Evolutionary conservation across 2,329 filamentous ascomycete genomes (phyloP).

Genomic region (Epichloe coenophiala): DNA sequence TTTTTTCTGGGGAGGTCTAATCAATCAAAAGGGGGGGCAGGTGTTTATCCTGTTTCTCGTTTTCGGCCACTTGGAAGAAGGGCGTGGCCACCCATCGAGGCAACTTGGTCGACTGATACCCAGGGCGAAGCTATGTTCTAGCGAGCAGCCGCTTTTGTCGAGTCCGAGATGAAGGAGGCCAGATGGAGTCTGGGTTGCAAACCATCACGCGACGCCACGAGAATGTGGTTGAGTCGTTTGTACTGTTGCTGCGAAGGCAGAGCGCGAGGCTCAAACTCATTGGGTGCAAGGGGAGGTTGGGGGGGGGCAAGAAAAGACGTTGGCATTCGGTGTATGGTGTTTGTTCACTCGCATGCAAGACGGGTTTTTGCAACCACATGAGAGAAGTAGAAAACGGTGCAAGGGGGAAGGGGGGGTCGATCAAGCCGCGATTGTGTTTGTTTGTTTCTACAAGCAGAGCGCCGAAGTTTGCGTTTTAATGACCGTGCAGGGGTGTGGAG

Average conservation of each 20-base stretch:
- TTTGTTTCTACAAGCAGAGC: not conserved
- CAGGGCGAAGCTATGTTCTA: slow-evolving; percentile 1
- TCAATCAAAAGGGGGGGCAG: slow-evolving; percentile 7
- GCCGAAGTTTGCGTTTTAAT: not conserved
- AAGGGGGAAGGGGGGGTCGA: not conserved
- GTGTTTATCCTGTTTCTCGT: slow-evolving; percentile 1
- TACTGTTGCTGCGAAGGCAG: not conserved
- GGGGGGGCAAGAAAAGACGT: not conserved
- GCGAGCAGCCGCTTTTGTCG: slow-evolving; percentile 1
- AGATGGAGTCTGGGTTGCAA: not conserved
- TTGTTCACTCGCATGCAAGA: not conserved
- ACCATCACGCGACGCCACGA: not conserved
- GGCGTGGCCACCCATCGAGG: not conserved
- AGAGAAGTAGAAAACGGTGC: not conserved
- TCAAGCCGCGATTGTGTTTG: not conserved
- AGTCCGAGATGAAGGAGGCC: slow-evolving; percentile 1
- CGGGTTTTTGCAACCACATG: not conserved
- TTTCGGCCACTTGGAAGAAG: not conserved
- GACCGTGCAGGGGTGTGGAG: slow-evolving; percentile 5
- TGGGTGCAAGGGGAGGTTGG: not conserved
- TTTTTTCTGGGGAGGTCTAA: not conserved
- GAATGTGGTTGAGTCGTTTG: not conserved
- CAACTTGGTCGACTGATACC: slow-evolving; percentile 9
- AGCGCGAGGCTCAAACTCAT: not conserved
- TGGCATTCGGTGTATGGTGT: slow-evolving; percentile 1